Conservation (phyloP, 345 rosid genomes). For the Euclidium syriacum region DNA sequence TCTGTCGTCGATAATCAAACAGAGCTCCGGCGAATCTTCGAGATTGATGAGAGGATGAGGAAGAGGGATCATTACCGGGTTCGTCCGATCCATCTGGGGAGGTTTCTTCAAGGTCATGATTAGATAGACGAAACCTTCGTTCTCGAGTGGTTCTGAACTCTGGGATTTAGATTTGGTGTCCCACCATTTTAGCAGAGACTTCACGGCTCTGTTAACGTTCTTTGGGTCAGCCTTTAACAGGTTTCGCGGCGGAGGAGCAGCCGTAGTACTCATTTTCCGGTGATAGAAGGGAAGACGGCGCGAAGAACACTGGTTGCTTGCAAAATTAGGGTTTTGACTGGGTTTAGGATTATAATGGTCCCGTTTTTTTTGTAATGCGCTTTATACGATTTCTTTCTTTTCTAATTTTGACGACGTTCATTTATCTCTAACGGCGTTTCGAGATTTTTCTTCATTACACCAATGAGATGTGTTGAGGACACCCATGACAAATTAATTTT, state of each 20-base stretch:
- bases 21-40: slow-evolving; percentile 41
- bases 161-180: slow-evolving; percentile 35
- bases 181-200: slow-evolving; percentile 59
- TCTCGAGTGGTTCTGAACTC: slow-evolving; percentile 46
- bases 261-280: slow-evolving; percentile 15
- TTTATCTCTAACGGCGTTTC: too few relatives aligned
- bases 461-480: too few relatives aligned
- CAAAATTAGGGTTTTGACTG: slow-evolving; percentile 6
- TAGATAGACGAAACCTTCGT: slow-evolving; percentile 57
- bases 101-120: slow-evolving; percentile 55
- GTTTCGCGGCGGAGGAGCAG: background rate
- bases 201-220: slow-evolving; percentile 44
- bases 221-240: slow-evolving; percentile 21
- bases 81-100: slow-evolving; percentile 45
- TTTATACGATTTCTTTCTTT: too few relatives aligned
- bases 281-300: slow-evolving; percentile 10
- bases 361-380: too few relatives aligned
- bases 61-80: slow-evolving; percentile 45
- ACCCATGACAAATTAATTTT: too few relatives aligned
- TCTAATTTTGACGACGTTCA: background rate
- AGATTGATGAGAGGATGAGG: slow-evolving; percentile 48
- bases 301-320: background rate
- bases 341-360: background rate
- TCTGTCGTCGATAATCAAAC: slow-evolving; percentile 65
- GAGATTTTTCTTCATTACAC: too few relatives aligned